Percentiles rank a stretch among this genome's conserved stretches.
Conservation (phyloP, 176 grass and related monocot genomes). For the Chrysopogon serrulatus region DNA sequence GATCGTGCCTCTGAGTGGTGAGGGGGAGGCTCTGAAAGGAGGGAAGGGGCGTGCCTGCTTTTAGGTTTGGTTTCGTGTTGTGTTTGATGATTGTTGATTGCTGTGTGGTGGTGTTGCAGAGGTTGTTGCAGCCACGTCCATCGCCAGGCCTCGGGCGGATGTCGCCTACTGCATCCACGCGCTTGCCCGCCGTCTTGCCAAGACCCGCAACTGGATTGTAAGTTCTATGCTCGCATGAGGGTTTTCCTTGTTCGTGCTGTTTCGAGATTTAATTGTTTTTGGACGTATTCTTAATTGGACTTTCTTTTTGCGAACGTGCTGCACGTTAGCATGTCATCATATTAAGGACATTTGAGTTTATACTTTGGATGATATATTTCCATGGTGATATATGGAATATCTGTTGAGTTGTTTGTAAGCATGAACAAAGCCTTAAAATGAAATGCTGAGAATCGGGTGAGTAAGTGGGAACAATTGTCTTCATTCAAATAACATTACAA, state of each 20-base stretch:
- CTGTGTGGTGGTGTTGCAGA: conserved; percentile 47
- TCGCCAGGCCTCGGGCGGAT: conserved; percentile 78
- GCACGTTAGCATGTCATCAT: neutral
- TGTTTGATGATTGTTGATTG: conserved; percentile 17
- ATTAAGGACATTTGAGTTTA: neutral
- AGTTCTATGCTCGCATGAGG: neutral
- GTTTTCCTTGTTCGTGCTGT: neutral
- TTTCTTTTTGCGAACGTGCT: neutral
- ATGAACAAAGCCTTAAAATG: neutral
- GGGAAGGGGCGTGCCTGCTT: neutral
- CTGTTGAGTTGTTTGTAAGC: neutral
- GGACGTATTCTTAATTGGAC: neutral
- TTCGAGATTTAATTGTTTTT: neutral
- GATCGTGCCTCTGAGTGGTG: conserved; percentile 29
- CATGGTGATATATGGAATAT: neutral
- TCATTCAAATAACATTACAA: neutral
- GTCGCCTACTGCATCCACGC: conserved; percentile 97
- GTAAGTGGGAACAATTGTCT: neutral
- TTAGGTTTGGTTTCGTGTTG: neutral
- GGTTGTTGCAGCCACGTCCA: conserved; percentile 79
- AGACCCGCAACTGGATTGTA: conserved; percentile 99
- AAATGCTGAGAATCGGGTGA: neutral
- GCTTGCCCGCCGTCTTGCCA: conserved; percentile 71
- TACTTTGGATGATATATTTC: neutral
- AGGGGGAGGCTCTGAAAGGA: neutral